Base-by-base conservation (phyloP, 2,329 filamentous ascomycete genomes). In the Aspergillus sp. region DNA sequence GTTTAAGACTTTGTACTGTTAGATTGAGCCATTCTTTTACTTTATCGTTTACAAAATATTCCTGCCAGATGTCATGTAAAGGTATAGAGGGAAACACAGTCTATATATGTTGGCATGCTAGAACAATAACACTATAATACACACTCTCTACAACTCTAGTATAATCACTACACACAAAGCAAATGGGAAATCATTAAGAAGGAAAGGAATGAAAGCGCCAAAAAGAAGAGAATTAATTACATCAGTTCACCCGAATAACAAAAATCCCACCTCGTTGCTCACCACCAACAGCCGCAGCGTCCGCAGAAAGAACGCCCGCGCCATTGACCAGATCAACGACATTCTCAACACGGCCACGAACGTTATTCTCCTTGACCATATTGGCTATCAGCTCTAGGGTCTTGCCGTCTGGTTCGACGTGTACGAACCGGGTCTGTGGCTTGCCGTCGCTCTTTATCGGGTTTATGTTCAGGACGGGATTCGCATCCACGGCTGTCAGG, bases 241-340 rank as follows among this genome's bases (percentile, higher is more conserved):
- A 31, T 31, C 27, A 31, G 27, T 72, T 72, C 27, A 70, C 67
- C 14, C 64, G 66, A 52, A 76, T 57, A 25, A 75, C 70, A 56
- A 73, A 68, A 63, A 74, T 74, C 2, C 65, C 68, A 37, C 67
- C 70, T 41, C 62, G 58, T 33, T 61, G 64, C 52, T 60, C 62
- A n/a, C 62, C 68, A 27, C 61, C 73, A 52, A 66, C 64, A 12
- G 64, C 66, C 44, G 66, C 67, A 33, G 72, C 70, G n/a, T 62
- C 66, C 39, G 63, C 64, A 53, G 62, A 65, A 55, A 78, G 66
- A 6, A 74, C 66, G 49, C 72, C 66, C n/a, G 63, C 66, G 5
- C 73, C 75, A 47, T 72, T 57, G 25, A 70, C 56, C 15, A 79
- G 49, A 55, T 72, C 71, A 56, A 73, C 70, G 5, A 74, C 66